phyloP scores from a whole-genome alignment of 2,329 filamentous ascomycete genomes.

The Botrytis fabae region DNA sequence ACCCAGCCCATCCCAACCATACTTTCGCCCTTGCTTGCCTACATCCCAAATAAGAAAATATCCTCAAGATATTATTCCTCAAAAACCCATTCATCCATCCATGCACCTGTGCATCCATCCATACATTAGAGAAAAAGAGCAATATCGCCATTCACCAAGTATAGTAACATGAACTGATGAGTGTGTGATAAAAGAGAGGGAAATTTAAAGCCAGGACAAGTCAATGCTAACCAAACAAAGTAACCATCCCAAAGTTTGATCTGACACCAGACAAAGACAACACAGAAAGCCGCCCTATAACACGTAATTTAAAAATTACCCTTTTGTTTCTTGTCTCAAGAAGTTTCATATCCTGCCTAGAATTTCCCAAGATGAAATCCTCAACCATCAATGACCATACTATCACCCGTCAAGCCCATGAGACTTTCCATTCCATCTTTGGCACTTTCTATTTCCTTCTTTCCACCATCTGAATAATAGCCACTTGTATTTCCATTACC shows the following conservation, averaged over 20 bases:
- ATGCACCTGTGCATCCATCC: slow-evolving; percentile 8
- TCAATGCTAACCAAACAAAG: slow-evolving; percentile 15
- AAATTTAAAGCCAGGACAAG: not conserved
- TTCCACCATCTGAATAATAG: slow-evolving; percentile 40
- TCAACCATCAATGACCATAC: slow-evolving; percentile 23
- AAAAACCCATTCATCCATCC: not conserved
- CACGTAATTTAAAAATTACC: slow-evolving; percentile 5
- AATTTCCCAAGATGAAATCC: not conserved
- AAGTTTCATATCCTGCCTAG: not conserved
- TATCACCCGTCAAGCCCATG: slow-evolving; percentile 18
- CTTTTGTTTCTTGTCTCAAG: not conserved
- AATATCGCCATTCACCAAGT: slow-evolving; percentile 18
- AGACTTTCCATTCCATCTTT: slow-evolving; percentile 18
- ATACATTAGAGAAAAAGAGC: slow-evolving; percentile 12
- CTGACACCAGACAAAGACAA: slow-evolving; percentile 9
- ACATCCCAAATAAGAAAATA: not conserved
- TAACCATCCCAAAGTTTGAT: slow-evolving; percentile 7
- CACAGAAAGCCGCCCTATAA: slow-evolving; percentile 7
- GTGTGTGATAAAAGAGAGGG: not conserved
- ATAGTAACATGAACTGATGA: not conserved
- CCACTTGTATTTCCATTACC: slow-evolving; percentile 33
- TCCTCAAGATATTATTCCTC: slow-evolving; percentile 5
- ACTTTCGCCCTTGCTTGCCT: slow-evolving; percentile 12
- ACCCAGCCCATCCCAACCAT: slow-evolving; percentile 1
- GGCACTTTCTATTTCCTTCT: slow-evolving; percentile 20